phyloP scores from a whole-genome alignment of 257 asterid genomes.

The Forsythia viridissima region DNA sequence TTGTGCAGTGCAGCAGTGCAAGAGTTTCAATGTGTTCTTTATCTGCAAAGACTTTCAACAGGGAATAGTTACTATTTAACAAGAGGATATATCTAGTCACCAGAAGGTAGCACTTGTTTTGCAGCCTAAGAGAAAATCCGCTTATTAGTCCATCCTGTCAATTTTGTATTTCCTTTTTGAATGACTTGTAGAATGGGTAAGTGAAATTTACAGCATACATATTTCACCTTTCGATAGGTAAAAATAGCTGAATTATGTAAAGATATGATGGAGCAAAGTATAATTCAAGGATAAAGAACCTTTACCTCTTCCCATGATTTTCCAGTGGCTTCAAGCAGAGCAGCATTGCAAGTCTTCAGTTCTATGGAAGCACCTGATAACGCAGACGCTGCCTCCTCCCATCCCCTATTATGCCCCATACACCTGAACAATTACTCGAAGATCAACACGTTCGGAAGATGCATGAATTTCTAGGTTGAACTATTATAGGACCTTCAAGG shows the following conservation, averaged over 20 bases:
- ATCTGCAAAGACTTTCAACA: background rate
- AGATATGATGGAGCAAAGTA: slow-evolving; percentile 4
- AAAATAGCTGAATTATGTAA: background rate
- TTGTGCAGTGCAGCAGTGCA: background rate
- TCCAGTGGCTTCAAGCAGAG: slow-evolving; percentile 87
- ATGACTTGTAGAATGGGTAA: background rate
- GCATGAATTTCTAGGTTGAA: background rate
- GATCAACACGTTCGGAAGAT: background rate
- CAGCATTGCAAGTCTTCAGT: slow-evolving; percentile 90
- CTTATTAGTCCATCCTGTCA: background rate
- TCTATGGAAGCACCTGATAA: slow-evolving; percentile 72
- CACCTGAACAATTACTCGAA: slow-evolving; percentile 61
- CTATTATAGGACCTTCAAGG: background rate
- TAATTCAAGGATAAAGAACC: slow-evolving; percentile 4
- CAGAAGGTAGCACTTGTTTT: background rate
- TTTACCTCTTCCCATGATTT: slow-evolving; percentile 89
- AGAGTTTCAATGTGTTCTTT: slow-evolving; percentile 1
- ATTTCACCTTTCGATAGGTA: slow-evolving; percentile 9
- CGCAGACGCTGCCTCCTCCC: slow-evolving; percentile 99
- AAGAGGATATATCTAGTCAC: background rate
- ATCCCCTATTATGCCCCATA: slow-evolving; percentile 95
- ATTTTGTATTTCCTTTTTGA: background rate
- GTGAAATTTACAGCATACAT: slow-evolving; percentile 1
- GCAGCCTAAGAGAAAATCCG: background rate
- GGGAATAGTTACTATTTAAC: slow-evolving; percentile 1